Evolutionary conservation across 2,329 filamentous ascomycete genomes (phyloP).

Genomic region (Tolypocladium inflatum): DNA sequence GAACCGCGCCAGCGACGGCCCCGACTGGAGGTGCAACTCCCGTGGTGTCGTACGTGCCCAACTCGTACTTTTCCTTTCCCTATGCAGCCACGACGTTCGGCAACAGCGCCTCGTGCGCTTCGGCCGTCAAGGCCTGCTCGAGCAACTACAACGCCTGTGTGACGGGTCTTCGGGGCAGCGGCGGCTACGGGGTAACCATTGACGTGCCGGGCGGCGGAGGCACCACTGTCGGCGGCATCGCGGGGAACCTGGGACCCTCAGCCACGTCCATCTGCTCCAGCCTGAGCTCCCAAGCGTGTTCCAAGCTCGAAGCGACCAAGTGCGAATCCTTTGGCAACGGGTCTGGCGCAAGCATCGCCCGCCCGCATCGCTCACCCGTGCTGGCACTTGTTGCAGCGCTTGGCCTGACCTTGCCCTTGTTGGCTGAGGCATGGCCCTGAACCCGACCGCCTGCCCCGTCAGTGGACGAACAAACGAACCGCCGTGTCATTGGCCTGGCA

Average conservation of each 20-base stretch:
- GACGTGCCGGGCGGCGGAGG: slow-evolving; percentile 43
- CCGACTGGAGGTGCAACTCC: slow-evolving; percentile 24
- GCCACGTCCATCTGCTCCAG: slow-evolving; percentile 47
- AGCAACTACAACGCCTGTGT: slow-evolving; percentile 46
- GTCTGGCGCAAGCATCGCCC: slow-evolving; percentile 1
- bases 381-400: not conserved
- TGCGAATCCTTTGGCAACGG: slow-evolving; percentile 21
- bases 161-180: slow-evolving; percentile 31
- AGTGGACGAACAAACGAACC: not conserved
- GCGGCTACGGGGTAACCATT: slow-evolving; percentile 43
- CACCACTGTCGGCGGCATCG: slow-evolving; percentile 37
- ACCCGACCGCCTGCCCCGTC: not conserved
- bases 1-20: slow-evolving; percentile 35
- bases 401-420: not conserved
- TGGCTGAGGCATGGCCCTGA: not conserved
- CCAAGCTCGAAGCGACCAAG: slow-evolving; percentile 28
- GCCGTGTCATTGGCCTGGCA: not conserved
- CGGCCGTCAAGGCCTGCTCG: slow-evolving; percentile 41
- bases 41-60: slow-evolving; percentile 42
- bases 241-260: slow-evolving; percentile 28
- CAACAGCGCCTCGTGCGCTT: slow-evolving; percentile 40
- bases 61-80: slow-evolving; percentile 51
- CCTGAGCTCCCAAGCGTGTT: slow-evolving; percentile 43
- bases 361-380: not conserved
- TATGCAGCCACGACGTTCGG: slow-evolving; percentile 43